A percentile compares a stretch with the other conserved stretches of the same genome.
Evolutionary conservation across 768 basidiomycete species (phyloP).

Genomic region (Rhizopogon rudus): DNA sequence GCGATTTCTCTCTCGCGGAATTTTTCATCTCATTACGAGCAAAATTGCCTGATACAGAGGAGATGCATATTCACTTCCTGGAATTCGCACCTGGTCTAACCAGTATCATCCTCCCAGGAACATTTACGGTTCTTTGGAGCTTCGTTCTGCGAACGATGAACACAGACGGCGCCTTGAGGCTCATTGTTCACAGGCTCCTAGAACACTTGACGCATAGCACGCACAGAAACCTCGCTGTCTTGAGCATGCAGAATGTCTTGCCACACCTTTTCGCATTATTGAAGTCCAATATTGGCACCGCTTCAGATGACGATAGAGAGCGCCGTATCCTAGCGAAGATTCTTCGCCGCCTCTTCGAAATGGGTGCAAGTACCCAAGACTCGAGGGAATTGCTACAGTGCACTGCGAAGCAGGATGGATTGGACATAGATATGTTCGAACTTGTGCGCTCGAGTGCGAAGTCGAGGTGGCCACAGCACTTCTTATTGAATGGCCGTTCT

Average conservation of each 20-base stretch:
- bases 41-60: conserved; percentile 34
- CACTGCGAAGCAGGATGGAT: conserved; percentile 42
- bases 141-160: conserved; percentile 32
- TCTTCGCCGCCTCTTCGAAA: conserved; percentile 63
- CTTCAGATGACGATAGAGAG: conserved; percentile 37
- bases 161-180: conserved; percentile 39
- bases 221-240: conserved; percentile 67
- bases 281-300: conserved; percentile 12
- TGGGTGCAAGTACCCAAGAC: conserved; percentile 65
- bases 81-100: conserved; percentile 36
- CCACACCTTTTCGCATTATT: conserved; percentile 37
- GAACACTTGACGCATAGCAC: conserved; percentile 55
- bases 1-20: conserved; percentile 54
- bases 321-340: conserved; percentile 57
- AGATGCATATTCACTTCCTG: conserved; percentile 36
- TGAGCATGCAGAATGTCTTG: conserved; percentile 56
- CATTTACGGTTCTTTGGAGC: conserved; percentile 57
- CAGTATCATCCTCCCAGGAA: conserved; percentile 53
- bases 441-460: conserved; percentile 67
- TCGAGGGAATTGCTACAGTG: conserved; percentile 60
- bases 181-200: conserved; percentile 53
- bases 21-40: conserved; percentile 46
- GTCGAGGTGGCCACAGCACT: conserved; percentile 74
- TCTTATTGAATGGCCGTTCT: conserved; percentile 59
- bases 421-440: conserved; percentile 66